These are phyloP conservation scores for Sarocladium kiliense DNA, from an alignment of 2,329 filamentous ascomycete genomes.

Conservation along the genomic window DNA sequence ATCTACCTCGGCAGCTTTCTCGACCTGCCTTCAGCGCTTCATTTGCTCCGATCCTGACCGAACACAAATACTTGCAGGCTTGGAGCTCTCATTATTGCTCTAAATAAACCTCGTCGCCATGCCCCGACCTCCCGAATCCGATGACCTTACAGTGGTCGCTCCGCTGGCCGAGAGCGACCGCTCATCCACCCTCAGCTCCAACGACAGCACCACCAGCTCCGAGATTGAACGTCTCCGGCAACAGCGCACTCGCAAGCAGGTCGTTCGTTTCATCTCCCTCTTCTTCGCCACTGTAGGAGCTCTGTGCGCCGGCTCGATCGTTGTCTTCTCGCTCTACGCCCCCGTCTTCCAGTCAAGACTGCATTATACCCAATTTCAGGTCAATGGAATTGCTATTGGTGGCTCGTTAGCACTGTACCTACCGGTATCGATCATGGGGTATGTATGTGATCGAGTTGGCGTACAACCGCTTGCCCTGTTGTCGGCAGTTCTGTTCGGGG, in stretches of 20 bases:
- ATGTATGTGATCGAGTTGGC: constrained; percentile 83
- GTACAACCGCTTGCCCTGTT: constrained; percentile 71
- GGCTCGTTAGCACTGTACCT: constrained; percentile 88
- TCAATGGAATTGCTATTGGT: constrained; percentile 84
- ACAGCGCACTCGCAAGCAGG: constrained; percentile 21
- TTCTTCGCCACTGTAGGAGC: constrained; percentile 48
- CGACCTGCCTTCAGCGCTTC: background rate
- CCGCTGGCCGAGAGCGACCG: constrained; percentile 7
- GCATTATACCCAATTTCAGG: constrained; percentile 84
- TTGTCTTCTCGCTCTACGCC: constrained; percentile 90
- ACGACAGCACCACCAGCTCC: background rate
- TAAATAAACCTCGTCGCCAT: no score
- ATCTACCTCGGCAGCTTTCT: background rate
- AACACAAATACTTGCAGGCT: no score
- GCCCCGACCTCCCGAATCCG: background rate
- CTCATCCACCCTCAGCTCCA: background rate
- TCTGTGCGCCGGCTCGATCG: constrained; percentile 85
- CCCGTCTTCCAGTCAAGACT: constrained; percentile 82
- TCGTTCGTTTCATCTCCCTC: constrained; percentile 45
- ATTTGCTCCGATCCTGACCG: background rate
- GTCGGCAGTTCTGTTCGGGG: constrained; percentile 68
- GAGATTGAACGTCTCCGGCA: background rate
- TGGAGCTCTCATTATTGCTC: no score
- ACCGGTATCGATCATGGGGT: constrained; percentile 84
- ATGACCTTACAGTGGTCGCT: constrained; percentile 2